Evolutionary conservation across 2,329 filamentous ascomycete genomes (phyloP), one percentile per base, ranked within the genome.

Genomic region (Venturia oleaginea): DNA sequence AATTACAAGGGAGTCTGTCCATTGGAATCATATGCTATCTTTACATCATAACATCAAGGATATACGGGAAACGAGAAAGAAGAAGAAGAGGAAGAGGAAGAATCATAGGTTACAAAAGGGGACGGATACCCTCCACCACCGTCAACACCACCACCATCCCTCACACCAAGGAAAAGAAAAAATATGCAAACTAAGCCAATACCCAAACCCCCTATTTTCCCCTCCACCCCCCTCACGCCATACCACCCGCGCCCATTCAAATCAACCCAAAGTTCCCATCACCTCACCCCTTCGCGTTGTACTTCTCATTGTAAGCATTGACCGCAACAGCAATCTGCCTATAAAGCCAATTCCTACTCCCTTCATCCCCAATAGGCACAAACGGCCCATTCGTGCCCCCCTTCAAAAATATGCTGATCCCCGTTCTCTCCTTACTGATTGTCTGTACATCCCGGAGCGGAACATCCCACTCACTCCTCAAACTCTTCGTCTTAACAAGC

Each of bases 401-500:
- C 69, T 96, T 89, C 68, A 97, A 78, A 59, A 90, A 88, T 67
- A 99, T 84, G 69, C 90, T 92, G 77, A 99, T 86, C 0, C 94
- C 95, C 0, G 94, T 99, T 62, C 94, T 82, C 81, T 99, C 95
- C 79, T 97, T 99, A 57, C 88, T 90, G 68, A 99, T 97, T 0
- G 92, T 97, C 80, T 97, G 92, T 24, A 99, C 86, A 74, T 99
- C 94, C 72, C 94, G 97, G 68, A 99, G 81, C 32, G 91, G 90
- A 13, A 97, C 91, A 72, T 99, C 94, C 94, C 94, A 99, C 76
- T 97, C 93, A 22, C 87, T 92, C 63, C 86, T 87, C 71, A 99
- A 81, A 72, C 89, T 88, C 78, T 92, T 89, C 62, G 90, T 91
- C 69, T 92, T 85, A 67, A 99, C 90, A 64, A 97, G 85, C 82